A percentile compares a stretch with the other conserved stretches of the same genome.
Evolutionary conservation across 108 stramenopile genomes (phyloP).

Genomic region (Cyclotella sp.): DNA sequence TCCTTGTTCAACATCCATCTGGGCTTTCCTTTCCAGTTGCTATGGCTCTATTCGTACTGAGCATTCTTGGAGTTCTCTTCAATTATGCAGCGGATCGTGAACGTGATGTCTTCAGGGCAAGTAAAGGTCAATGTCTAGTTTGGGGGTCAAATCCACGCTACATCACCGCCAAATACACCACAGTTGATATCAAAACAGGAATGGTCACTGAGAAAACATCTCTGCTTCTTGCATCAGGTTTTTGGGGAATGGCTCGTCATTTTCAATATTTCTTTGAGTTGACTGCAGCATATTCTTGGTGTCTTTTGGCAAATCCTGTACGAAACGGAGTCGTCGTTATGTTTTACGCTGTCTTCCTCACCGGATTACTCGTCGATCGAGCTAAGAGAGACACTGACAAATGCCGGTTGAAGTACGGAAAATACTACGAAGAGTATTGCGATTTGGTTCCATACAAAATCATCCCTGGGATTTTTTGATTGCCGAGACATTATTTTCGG

Average conservation of each 20-base stretch:
- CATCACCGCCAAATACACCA: slow-evolving; percentile 92
- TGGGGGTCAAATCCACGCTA: slow-evolving; percentile 90
- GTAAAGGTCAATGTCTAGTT: slow-evolving; percentile 79
- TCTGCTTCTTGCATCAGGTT: slow-evolving; percentile 83
- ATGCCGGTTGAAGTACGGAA: slow-evolving; percentile 96
- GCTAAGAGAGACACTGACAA: slow-evolving; percentile 95
- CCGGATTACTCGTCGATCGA: slow-evolving; percentile 93
- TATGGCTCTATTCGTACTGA: slow-evolving; percentile 66
- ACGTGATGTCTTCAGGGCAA: slow-evolving; percentile 92
- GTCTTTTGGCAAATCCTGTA: slow-evolving; percentile 75
- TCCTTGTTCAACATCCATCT: slow-evolving; percentile 84
- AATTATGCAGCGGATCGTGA: slow-evolving; percentile 99
- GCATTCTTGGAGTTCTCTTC: slow-evolving; percentile 75
- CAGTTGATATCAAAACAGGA: slow-evolving; percentile 66
- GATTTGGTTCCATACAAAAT: slow-evolving; percentile 88
- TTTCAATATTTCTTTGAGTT: slow-evolving; percentile 98
- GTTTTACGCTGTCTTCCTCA: slow-evolving; percentile 95
- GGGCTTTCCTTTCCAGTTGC: slow-evolving; percentile 69
- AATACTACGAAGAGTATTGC: slow-evolving; percentile 96
- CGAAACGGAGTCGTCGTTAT: slow-evolving; percentile 71
- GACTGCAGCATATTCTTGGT: slow-evolving; percentile 92
- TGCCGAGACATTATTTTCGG: not conserved
- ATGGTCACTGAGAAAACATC: slow-evolving; percentile 62
- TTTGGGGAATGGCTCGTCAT: slow-evolving; percentile 96
- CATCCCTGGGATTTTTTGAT: slow-evolving; percentile 68